Evolutionary conservation across 441 rosid genomes (phyloP), one percentile per base, ranked within the genome.

Genomic region (Pelargonium myrrhifolium): DNA sequence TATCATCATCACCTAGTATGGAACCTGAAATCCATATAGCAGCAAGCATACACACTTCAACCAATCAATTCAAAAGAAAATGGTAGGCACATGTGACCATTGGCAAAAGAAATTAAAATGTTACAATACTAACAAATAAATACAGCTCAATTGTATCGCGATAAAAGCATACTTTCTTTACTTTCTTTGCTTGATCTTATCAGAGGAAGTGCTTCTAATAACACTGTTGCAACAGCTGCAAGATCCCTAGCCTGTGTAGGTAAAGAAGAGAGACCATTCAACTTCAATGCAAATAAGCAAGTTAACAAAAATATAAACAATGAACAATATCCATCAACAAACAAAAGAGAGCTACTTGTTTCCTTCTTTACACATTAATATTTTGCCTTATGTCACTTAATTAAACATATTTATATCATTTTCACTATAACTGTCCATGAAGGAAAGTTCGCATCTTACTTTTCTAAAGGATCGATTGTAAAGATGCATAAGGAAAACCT

Each of bases 171-270:
- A 95, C 98, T 83, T 76, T 80, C 88, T 75, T 68, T 80, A 45
- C 72, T 78, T 70, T 83, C 88, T 71, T 20, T 66, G 65, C 77
- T 81, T 55, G 87, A 84, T 73, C 84, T 85, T 78, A 84, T 72
- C 49, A 90, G 79, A 75, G 99, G 94, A 74, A 95, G 87, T 65
- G 83, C 85, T 76, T 86, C 93, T 84, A 89, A 71, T 79, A 95
- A 83, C 79, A 83, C 84, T 55, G 98, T 85, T 68, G 86, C 79
- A 69, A 92, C 87, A 59, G 84, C 81, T 58, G 98, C 96, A 73
- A 92, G 84, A 77, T 92, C 95, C 39, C 79, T 62, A 55, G 96
- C 98, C 99, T 95, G 87, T 68, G 47, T 49, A 43, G 73, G 71
- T 70, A 60, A 59, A 63, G 26, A 35, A 74, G 0, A 63, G 65